Percentiles rank a stretch among this genome's conserved stretches.
Conservation (phyloP, 352 stramenopile species). For the Pythium scleroteichum region DNA sequence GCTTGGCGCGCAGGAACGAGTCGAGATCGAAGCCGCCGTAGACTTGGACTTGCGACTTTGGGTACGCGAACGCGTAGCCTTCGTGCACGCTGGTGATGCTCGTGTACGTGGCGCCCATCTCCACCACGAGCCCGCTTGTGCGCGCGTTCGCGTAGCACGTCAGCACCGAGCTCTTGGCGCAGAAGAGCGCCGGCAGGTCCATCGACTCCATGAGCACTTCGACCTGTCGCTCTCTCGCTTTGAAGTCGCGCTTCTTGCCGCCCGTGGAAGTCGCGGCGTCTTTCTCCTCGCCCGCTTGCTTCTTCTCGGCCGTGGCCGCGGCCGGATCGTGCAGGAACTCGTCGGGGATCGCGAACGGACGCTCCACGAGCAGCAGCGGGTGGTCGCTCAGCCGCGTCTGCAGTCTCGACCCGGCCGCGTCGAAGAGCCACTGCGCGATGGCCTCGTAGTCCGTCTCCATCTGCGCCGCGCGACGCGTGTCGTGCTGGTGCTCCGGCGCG, state of each 20-base stretch:
- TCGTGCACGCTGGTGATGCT: constrained; percentile 79
- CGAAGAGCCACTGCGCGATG: constrained; percentile 73
- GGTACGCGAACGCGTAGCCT: constrained; percentile 71
- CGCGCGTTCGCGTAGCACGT: constrained; percentile 83
- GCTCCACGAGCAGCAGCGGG: constrained; percentile 63
- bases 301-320: background rate
- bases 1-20: constrained; percentile 56
- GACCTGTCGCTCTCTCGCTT: constrained; percentile 61
- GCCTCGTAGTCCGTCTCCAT: constrained; percentile 60
- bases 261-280: background rate
- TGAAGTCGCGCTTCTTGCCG: constrained; percentile 58
- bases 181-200: constrained; percentile 71
- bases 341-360: constrained; percentile 59
- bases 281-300: constrained; percentile 14
- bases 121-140: constrained; percentile 77
- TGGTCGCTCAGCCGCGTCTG: constrained; percentile 65
- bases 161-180: constrained; percentile 80
- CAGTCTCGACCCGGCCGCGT: constrained; percentile 42
- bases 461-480: constrained; percentile 37
- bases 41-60: constrained; percentile 52
- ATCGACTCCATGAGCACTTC: constrained; percentile 87
- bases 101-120: constrained; percentile 78
- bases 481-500: background rate
- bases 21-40: constrained; percentile 74
- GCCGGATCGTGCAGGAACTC: constrained; percentile 28